Evolutionary conservation across 495 filamentous ascomycete species (phyloP).

Genomic region (Thozetella sp.): DNA sequence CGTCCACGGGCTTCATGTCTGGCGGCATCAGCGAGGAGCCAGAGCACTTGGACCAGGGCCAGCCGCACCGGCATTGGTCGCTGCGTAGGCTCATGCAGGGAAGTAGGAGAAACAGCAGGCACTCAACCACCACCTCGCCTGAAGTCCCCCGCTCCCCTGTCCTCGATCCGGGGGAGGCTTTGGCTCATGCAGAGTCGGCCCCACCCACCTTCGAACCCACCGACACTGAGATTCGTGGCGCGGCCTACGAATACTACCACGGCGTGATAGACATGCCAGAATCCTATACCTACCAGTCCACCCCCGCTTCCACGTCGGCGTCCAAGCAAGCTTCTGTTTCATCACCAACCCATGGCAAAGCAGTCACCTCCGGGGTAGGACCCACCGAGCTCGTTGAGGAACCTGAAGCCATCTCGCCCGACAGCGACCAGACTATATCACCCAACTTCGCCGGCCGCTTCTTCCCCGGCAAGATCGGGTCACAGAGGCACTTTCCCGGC

Average conservation of each 20-base stretch:
- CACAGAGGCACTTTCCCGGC: neutral
- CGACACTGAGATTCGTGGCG: constrained; percentile 24
- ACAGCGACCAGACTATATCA: constrained; percentile 17
- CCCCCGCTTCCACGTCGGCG: constrained; percentile 11
- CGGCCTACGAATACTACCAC: constrained; percentile 31
- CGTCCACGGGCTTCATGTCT: constrained; percentile 19
- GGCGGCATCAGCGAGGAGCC: constrained; percentile 30
- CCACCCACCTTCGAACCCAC: constrained; percentile 15
- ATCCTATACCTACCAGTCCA: constrained; percentile 4
- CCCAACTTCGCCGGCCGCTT: constrained; percentile 15
- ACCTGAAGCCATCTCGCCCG: constrained; percentile 16
- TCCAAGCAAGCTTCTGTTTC: constrained; percentile 6
- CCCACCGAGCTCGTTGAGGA: constrained; percentile 9
- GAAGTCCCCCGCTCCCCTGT: constrained; percentile 7
- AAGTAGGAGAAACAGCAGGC: constrained; percentile 25
- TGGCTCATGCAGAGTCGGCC: constrained; percentile 7
- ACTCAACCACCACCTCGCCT: constrained; percentile 20
- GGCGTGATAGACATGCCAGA: constrained; percentile 11
- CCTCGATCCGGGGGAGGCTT: constrained; percentile 1
- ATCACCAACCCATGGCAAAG: constrained; percentile 3
- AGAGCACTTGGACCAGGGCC: constrained; percentile 19
- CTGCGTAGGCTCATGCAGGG: constrained; percentile 20
- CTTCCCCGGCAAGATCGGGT: neutral
- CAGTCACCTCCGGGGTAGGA: constrained; percentile 1
- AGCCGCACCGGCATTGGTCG: constrained; percentile 13